Percentiles rank a stretch among this genome's conserved stretches.
Conservation (phyloP, 2,329 filamentous ascomycete species). For the Monosporascus sp. region DNA sequence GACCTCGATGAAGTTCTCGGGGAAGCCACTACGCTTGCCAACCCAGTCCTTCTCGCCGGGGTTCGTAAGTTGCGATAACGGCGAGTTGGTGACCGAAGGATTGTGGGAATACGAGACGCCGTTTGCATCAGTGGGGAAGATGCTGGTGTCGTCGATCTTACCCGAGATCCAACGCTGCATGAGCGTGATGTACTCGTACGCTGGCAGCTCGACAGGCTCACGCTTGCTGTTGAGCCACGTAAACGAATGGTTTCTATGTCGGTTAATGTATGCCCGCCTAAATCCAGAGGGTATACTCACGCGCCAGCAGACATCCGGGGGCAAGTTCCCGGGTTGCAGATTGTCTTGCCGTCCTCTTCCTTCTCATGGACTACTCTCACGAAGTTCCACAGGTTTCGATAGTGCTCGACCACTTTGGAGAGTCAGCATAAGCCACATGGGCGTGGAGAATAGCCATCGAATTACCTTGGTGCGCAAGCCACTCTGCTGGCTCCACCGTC, state of each 20-base stretch:
- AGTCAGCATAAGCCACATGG: constrained; percentile 9
- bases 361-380: constrained; percentile 83
- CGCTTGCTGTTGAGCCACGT: constrained; percentile 90
- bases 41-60: constrained; percentile 69
- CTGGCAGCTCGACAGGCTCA: constrained; percentile 86
- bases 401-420: constrained; percentile 78
- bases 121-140: constrained; percentile 84
- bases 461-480: constrained; percentile 90
- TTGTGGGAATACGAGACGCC: constrained; percentile 63
- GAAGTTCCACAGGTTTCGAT: constrained; percentile 83
- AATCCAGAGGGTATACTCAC: constrained; percentile 50
- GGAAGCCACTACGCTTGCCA: constrained; percentile 89
- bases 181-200: constrained; percentile 87
- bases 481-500: constrained; percentile 90
- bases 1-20: constrained; percentile 80
- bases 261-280: neutral
- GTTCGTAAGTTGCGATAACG: constrained; percentile 59
- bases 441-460: constrained; percentile 1
- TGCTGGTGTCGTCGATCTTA: constrained; percentile 84
- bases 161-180: constrained; percentile 97
- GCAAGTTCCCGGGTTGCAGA: constrained; percentile 81
- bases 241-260: constrained; percentile 76
- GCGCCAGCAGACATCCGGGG: constrained; percentile 91
- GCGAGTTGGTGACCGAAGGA: constrained; percentile 52
- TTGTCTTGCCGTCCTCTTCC: constrained; percentile 69